Evolutionary conservation across 2,329 filamentous ascomycete genomes (phyloP).

Genomic region (Aspergillus fumigatus): DNA sequence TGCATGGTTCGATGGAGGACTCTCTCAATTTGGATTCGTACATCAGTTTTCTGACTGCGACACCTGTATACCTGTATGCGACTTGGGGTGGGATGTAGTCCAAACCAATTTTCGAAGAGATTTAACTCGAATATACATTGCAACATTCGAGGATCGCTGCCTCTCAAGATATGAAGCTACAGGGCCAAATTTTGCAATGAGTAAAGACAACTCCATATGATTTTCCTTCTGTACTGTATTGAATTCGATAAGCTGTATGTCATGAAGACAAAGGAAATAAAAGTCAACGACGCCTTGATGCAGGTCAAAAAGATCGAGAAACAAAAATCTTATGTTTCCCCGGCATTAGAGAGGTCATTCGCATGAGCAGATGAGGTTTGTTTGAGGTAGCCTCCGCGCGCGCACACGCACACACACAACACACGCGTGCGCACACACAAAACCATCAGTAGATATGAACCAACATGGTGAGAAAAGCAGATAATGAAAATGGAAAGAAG

Average conservation of each 20-base stretch:
- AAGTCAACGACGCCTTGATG: conserved; percentile 17
- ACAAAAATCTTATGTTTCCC: conserved; percentile 6
- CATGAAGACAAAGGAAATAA: not conserved
- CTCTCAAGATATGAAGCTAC: too few species aligned
- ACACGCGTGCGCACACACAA: not conserved
- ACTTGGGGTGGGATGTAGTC: not conserved
- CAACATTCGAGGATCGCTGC: too few species aligned
- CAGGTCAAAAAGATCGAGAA: conserved; percentile 9
- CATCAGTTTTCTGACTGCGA: not conserved
- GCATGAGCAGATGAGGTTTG: not conserved
- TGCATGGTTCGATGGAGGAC: not conserved
- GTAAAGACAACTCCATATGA: not conserved
- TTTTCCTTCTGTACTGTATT: not conserved
- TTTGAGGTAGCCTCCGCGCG: not conserved
- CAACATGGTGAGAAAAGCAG: conserved; percentile 5
- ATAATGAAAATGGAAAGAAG: conserved; percentile 3
- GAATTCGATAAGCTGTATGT: not conserved
- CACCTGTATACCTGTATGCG: not conserved
- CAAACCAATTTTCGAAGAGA: not conserved
- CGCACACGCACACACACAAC: not conserved
- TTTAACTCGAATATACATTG: too few species aligned
- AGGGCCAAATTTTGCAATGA: not conserved
- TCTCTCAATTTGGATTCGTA: not conserved
- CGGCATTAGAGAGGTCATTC: not conserved
- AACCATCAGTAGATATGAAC: not conserved